Evolutionary conservation across 768 basidiomycete genomes (phyloP).

Genomic region (Hypholoma fasciculare): DNA sequence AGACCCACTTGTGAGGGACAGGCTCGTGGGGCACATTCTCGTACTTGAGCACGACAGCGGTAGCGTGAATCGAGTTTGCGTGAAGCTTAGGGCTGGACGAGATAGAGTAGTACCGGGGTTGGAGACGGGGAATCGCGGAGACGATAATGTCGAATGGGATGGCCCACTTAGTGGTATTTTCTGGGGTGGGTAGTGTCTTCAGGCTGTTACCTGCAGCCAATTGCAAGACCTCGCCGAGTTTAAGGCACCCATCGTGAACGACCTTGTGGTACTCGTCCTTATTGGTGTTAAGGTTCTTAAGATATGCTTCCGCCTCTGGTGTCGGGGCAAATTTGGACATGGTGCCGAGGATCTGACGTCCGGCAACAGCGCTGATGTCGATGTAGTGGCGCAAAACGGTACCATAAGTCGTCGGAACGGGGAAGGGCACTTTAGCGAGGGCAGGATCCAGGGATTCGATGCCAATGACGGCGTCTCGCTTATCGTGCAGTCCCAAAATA

Average conservation of each 20-base stretch:
- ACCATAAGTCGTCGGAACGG: slow-evolving; percentile 91
- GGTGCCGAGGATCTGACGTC: slow-evolving; percentile 89
- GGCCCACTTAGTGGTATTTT: slow-evolving; percentile 81
- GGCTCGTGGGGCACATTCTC: slow-evolving; percentile 59
- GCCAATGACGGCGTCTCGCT: slow-evolving; percentile 80
- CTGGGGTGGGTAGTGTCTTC: slow-evolving; percentile 50
- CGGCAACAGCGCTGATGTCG: slow-evolving; percentile 92
- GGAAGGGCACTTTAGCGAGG: slow-evolving; percentile 98
- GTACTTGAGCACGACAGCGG: slow-evolving; percentile 94
- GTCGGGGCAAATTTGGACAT: slow-evolving; percentile 88
- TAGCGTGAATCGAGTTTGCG: slow-evolving; percentile 90
- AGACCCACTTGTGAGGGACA: slow-evolving; percentile 66
- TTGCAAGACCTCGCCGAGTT: slow-evolving; percentile 91
- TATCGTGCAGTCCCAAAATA: slow-evolving; percentile 80
- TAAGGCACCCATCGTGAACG: slow-evolving; percentile 81
- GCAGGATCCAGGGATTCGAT: slow-evolving; percentile 98
- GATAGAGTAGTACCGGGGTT: slow-evolving; percentile 98
- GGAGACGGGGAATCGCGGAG: slow-evolving; percentile 89
- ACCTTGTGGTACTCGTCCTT: slow-evolving; percentile 85
- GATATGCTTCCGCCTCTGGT: slow-evolving; percentile 68
- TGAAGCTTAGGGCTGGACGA: slow-evolving; percentile 94
- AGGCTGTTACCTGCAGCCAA: slow-evolving; percentile 84
- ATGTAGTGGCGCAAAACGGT: slow-evolving; percentile 96
- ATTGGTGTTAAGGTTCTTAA: slow-evolving; percentile 79
- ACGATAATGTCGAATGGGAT: slow-evolving; percentile 98